Evolutionary conservation across 78 protist species (phyloP).

Genomic region (Planoprotostelium fungivorum): DNA sequence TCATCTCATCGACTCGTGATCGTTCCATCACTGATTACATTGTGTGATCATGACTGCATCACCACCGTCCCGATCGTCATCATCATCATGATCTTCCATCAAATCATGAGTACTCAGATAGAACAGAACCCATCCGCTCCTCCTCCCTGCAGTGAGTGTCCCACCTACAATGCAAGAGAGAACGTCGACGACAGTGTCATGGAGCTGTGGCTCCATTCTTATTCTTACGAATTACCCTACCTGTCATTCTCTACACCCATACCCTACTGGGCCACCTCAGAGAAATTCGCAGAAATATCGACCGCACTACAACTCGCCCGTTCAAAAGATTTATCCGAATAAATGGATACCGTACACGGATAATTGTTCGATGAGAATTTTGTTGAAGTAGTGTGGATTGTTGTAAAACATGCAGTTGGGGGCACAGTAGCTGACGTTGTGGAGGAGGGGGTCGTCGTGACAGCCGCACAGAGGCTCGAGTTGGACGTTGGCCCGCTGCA

Average conservation of each 20-base stretch:
- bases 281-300: too few relatives aligned
- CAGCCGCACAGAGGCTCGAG: not conserved
- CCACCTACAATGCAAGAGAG: not conserved
- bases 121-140: too few relatives aligned
- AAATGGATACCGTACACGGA: not conserved
- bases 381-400: not conserved
- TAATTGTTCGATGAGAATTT: not conserved
- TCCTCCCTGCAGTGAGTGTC: not conserved
- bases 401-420: not conserved
- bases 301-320: too few relatives aligned
- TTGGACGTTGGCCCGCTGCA: not conserved
- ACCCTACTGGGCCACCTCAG: too few relatives aligned
- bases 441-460: not conserved
- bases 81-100: too few relatives aligned
- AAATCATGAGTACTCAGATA: too few relatives aligned
- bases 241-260: too few relatives aligned
- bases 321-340: not conserved
- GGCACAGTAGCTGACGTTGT: not conserved
- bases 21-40: too few relatives aligned
- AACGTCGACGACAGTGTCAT: not conserved
- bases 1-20: too few relatives aligned
- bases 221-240: not conserved
- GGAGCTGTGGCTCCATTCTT: not conserved
- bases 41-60: too few relatives aligned
- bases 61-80: too few relatives aligned